Percentiles rank a stretch among this genome's conserved stretches.
Conservation (phyloP, 345 rosid species). For the Erodium maritimum region DNA sequence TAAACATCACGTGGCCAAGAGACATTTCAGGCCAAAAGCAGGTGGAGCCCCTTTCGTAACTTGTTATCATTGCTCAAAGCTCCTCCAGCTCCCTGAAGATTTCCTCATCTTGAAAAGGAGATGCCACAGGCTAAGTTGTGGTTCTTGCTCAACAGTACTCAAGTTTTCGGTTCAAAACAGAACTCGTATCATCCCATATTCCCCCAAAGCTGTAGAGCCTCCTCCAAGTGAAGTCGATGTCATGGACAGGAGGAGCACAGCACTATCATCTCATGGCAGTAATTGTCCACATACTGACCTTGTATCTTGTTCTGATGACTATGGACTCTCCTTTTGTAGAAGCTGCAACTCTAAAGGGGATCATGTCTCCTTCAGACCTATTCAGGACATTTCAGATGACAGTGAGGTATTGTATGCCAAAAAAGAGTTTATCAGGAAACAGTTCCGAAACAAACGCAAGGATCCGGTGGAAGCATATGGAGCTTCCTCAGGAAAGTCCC, state of each 20-base stretch:
- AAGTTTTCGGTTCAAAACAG: slow-evolving; percentile 48
- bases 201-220: slow-evolving; percentile 10
- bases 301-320: slow-evolving; percentile 26
- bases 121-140: slow-evolving; percentile 61
- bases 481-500: slow-evolving; percentile 1
- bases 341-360: slow-evolving; percentile 22
- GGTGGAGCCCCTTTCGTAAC: slow-evolving; percentile 76
- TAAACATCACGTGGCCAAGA: slow-evolving; percentile 36
- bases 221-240: slow-evolving; percentile 20
- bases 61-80: slow-evolving; percentile 46
- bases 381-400: slow-evolving; percentile 5
- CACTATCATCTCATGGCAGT: slow-evolving; percentile 12
- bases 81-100: slow-evolving; percentile 65
- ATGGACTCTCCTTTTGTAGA: slow-evolving; percentile 15
- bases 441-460: slow-evolving; percentile 14
- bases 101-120: slow-evolving; percentile 54
- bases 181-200: slow-evolving; percentile 45
- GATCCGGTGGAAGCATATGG: slow-evolving; percentile 18
- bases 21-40: slow-evolving; percentile 56
- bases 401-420: slow-evolving; percentile 16
- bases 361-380: slow-evolving; percentile 14
- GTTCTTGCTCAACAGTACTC: slow-evolving; percentile 51
- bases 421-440: slow-evolving; percentile 14
- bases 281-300: slow-evolving; percentile 14
- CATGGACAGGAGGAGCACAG: slow-evolving; percentile 8